Conservation (phyloP, 1,284 basidiomycete species). For the Neotropicomus parvogracilis region DNA sequence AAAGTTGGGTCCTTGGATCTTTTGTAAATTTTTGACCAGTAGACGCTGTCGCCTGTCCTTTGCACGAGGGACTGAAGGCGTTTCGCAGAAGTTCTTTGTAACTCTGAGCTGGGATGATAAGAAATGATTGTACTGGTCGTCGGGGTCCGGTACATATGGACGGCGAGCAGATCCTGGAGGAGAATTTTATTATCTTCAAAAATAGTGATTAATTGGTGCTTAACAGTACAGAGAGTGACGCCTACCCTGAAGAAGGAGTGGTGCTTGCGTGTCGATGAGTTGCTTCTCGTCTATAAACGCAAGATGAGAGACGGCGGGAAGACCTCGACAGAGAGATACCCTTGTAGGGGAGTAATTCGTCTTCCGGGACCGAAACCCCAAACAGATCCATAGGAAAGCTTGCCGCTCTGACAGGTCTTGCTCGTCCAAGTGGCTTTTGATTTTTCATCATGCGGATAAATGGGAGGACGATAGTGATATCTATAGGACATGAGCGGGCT, state of each 20-base stretch:
- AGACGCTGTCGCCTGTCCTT: slow-evolving; percentile 40
- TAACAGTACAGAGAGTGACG: not conserved
- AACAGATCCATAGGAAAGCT: not conserved
- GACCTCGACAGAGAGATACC: slow-evolving; percentile 8
- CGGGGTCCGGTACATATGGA: slow-evolving; percentile 39
- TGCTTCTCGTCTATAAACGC: slow-evolving; percentile 25
- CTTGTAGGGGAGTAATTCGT: slow-evolving; percentile 9
- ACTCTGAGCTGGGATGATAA: slow-evolving; percentile 31
- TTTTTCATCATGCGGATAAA: slow-evolving; percentile 41
- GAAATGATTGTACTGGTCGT: slow-evolving; percentile 42
- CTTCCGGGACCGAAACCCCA: not conserved
- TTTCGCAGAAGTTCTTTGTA: slow-evolving; percentile 32
- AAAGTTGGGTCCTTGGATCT: slow-evolving; percentile 49
- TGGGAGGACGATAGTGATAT: slow-evolving; percentile 48
- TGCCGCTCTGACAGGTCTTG: slow-evolving; percentile 8
- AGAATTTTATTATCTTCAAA: slow-evolving; percentile 27
- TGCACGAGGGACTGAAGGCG: slow-evolving; percentile 33
- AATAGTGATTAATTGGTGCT: not conserved
- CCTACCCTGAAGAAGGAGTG: slow-evolving; percentile 37
- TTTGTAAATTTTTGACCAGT: slow-evolving; percentile 52
- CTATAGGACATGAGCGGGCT: slow-evolving; percentile 24
- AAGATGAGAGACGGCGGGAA: not conserved
- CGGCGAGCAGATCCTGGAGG: slow-evolving; percentile 34
- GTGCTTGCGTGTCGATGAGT: slow-evolving; percentile 47
- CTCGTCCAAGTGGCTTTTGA: slow-evolving; percentile 16